Conservation (phyloP, 2,329 filamentous ascomycete species). For the Penicillium sp. region DNA sequence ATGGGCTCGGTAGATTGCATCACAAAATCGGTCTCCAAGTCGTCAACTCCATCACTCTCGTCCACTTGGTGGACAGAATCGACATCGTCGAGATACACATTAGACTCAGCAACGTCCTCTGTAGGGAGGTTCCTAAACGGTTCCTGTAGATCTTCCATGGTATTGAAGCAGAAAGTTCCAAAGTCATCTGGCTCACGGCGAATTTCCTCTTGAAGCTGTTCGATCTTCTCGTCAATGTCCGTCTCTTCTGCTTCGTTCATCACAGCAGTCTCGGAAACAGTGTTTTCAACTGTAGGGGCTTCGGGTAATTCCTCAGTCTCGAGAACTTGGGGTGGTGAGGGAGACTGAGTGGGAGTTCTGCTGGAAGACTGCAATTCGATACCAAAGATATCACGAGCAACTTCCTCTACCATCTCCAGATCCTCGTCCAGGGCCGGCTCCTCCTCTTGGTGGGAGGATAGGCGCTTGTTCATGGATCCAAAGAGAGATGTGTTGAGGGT, state of each 20-base stretch:
- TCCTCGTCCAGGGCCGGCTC: slow-evolving; percentile 13
- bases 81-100: background rate
- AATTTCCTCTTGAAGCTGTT: slow-evolving; percentile 11
- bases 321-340: background rate
- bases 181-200: slow-evolving; percentile 16
- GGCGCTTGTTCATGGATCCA: background rate
- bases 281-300: background rate
- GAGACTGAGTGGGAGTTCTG: slow-evolving; percentile 5
- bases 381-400: slow-evolving; percentile 22
- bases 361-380: slow-evolving; percentile 19
- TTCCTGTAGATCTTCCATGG: slow-evolving; percentile 18
- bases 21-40: background rate
- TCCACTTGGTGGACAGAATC: background rate
- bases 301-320: slow-evolving; percentile 5
- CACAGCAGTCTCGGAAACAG: background rate
- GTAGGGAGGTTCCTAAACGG: slow-evolving; percentile 8
- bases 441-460: slow-evolving; percentile 1
- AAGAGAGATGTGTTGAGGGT: background rate
- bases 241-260: background rate
- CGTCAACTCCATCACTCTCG: background rate
- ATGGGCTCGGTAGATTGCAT: background rate
- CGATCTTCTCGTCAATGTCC: slow-evolving; percentile 9
- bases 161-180: slow-evolving; percentile 22
- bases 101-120: background rate
- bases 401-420: slow-evolving; percentile 23